Conservation (phyloP, 805 yeast genomes). For the fission yeast (Schizosaccharomyces pombe) region DNA sequence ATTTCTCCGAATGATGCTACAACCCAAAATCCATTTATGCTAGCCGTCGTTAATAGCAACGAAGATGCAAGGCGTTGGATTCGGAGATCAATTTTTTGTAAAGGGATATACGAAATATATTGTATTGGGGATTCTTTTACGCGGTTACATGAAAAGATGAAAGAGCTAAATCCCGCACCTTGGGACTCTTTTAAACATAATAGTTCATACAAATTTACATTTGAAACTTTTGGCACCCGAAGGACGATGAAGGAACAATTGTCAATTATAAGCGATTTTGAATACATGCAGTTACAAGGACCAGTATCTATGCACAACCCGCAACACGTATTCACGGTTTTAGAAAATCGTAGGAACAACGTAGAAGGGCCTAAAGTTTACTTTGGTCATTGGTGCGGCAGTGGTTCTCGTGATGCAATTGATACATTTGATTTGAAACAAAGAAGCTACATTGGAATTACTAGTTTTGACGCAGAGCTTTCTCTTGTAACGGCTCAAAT, state of each 20-base stretch:
- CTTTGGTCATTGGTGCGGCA: slow-evolving; percentile 43
- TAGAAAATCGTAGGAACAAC: slow-evolving; percentile 23
- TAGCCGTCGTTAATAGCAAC: slow-evolving; percentile 42
- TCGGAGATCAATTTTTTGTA: slow-evolving; percentile 41
- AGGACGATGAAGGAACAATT: slow-evolving; percentile 28
- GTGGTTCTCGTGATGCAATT: slow-evolving; percentile 37
- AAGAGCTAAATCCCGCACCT: slow-evolving; percentile 14
- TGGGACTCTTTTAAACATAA: slow-evolving; percentile 15
- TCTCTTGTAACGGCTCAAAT: slow-evolving; percentile 71
- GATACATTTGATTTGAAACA: slow-evolving; percentile 63
- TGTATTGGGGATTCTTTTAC: slow-evolving; percentile 39
- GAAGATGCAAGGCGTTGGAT: slow-evolving; percentile 41
- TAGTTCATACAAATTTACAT: slow-evolving; percentile 55
- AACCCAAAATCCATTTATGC: slow-evolving; percentile 23
- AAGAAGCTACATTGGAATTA: slow-evolving; percentile 79
- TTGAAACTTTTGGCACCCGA: slow-evolving; percentile 55
- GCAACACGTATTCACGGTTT: slow-evolving; percentile 39
- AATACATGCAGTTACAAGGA: slow-evolving; percentile 50
- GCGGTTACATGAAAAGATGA: slow-evolving; percentile 32
- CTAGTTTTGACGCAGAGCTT: slow-evolving; percentile 87
- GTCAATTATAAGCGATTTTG: slow-evolving; percentile 44
- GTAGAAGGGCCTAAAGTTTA: slow-evolving; percentile 16
- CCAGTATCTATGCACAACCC: slow-evolving; percentile 58
- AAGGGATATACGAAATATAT: slow-evolving; percentile 68
- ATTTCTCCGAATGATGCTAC: background rate